Evolutionary conservation across 768 basidiomycete species (phyloP), one percentile per base, ranked within the genome.

Genomic region (Cystoderma amianthinum): DNA sequence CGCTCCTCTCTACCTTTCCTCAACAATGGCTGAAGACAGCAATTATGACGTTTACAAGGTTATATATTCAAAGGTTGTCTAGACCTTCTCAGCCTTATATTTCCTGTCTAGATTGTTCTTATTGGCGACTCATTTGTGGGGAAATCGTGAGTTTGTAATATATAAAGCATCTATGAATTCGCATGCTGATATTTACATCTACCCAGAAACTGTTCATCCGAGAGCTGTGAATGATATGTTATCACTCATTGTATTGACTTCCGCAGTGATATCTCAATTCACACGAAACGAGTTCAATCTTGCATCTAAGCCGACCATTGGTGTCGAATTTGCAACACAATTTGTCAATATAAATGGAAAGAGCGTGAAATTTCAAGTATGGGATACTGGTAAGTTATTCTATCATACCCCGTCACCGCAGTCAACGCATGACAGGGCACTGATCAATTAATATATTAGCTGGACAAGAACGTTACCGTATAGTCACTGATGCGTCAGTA

Each of bases 21-120:
- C n/a, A n/a, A n/a, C n/a, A n/a, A 96, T 96, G 93, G 63, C 89
- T 43, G 93, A 95, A 74, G 84, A 80, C 53, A 88, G 82, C 71
- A 93, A 92, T 76, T 98, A 96, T 69, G 95, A 97, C 63, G 97
- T 52, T 97, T 98, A 83, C 97, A 99, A 80, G 95, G 94, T 38
- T 22, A 68, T 59, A 13, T 15, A 9, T 28, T 18, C 35, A 16
- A 13, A 17, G 12, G 24, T 34, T 22, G 30, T 12, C 11, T 11
- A 24, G 13, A 21, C 37, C 34, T 28, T 12, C 34, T 15, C 17
- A n/a, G 5, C 23, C 5, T 32, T 11, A 32, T 9, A 42, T 25
- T 43, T 24, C 39, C 41, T 44, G 23, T 38, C 30, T 46, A 98
- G 95, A 89, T 97, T 54, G 95, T 99, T 54, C 80, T 99, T 50